phyloP scores from a whole-genome alignment of 148 eudicot species.

The Rhododendron kiyosumense region DNA sequence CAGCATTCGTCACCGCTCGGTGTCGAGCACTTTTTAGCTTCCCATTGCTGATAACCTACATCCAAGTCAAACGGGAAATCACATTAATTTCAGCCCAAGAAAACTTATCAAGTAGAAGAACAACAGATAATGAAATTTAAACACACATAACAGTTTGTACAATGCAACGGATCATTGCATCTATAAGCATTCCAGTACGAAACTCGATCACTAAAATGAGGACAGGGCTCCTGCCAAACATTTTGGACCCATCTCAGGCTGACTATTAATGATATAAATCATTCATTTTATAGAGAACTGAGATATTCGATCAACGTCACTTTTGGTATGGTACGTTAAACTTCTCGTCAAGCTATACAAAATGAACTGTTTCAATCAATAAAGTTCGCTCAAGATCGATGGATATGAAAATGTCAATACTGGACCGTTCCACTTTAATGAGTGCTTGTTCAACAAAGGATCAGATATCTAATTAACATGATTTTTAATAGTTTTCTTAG shows the following conservation, averaged over 20 bases:
- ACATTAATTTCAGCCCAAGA: not conserved
- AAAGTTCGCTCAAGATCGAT: not conserved
- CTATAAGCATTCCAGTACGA: not conserved
- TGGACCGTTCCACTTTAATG: not conserved
- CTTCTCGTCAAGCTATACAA: not conserved
- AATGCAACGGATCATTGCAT: not conserved
- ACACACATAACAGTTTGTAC: not conserved
- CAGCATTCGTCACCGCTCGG: constrained; percentile 6
- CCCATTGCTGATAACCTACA: constrained; percentile 22
- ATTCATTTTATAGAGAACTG: not conserved
- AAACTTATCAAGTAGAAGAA: not conserved
- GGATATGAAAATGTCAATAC: not conserved
- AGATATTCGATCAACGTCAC: not conserved
- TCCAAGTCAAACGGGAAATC: not conserved
- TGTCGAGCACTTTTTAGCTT: constrained; percentile 16
- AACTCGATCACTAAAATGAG: not conserved
- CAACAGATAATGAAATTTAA: not conserved
- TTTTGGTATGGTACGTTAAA: not conserved
- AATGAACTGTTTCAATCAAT: not conserved
- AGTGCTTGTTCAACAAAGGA: not conserved
- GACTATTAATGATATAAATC: not conserved
- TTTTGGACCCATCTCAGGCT: not conserved
- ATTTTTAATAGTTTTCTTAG: too few relatives aligned
- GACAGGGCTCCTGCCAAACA: not conserved
- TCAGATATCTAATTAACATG: not conserved